These are phyloP conservation scores for Syncephalis plumigaleata DNA, from an alignment of 371 early-diverging fungal genomes.

Conservation along the genomic window DNA sequence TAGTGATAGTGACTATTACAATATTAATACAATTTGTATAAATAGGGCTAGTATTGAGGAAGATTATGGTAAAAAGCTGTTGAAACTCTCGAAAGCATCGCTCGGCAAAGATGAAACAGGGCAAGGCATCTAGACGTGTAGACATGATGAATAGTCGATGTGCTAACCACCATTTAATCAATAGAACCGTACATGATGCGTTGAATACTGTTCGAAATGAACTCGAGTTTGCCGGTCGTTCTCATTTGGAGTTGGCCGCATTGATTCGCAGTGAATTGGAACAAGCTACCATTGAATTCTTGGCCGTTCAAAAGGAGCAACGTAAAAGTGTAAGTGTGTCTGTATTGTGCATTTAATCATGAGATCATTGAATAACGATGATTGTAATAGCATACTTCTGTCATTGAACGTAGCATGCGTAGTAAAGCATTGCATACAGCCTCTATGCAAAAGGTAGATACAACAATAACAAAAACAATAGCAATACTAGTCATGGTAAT, in stretches of 20 bases:
- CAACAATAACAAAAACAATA: not conserved
- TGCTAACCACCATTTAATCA: not conserved
- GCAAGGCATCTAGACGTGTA: conserved; percentile 22
- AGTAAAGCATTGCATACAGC: conserved; percentile 15
- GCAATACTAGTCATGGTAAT: not conserved
- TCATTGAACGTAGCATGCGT: conserved; percentile 19
- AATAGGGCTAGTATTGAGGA: conserved; percentile 64
- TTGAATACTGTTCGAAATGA: conserved; percentile 22
- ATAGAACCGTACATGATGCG: conserved; percentile 20
- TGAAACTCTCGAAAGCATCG: conserved; percentile 52
- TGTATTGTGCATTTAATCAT: not conserved
- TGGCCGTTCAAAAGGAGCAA: conserved; percentile 17
- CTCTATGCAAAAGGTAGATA: conserved; percentile 11
- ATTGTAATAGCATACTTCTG: conserved; percentile 15
- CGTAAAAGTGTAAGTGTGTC: conserved; percentile 17
- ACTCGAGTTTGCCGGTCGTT: conserved; percentile 20
- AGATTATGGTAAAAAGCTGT: conserved; percentile 62
- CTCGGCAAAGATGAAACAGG: conserved; percentile 77
- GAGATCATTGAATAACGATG: not conserved
- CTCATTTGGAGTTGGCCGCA: conserved; percentile 25
- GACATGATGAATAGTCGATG: not conserved
- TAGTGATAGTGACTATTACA: not conserved
- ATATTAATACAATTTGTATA: not conserved
- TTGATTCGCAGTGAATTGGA: conserved; percentile 23
- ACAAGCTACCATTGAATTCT: conserved; percentile 18